Evolutionary conservation across 805 yeast species (phyloP), one percentile per base, ranked within the genome.

Genomic region (Schwanniomyces yamadae): DNA sequence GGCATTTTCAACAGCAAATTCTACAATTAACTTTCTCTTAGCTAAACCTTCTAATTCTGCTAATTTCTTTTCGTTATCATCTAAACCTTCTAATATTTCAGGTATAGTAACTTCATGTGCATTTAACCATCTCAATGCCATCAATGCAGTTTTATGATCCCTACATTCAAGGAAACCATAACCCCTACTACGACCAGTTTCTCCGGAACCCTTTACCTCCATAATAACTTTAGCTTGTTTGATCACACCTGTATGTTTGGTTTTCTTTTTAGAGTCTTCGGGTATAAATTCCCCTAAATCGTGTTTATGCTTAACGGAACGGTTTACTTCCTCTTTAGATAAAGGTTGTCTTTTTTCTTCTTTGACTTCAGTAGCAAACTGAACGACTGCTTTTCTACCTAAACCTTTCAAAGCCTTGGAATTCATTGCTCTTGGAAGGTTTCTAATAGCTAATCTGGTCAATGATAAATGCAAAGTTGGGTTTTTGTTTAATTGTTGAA

Each of bases 51-150:
- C 89, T 17, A 69, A 47, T 36, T 71, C 69, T 2, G 78, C 79
- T 6, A 57, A 31, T 48, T 78, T 78, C 57, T 69, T 66, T 52
- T 84, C 90, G 31, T 84, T 88, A 3, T 80, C 88, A 21, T 69
- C 64, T 39, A 84, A 57, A n/a, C 91, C 90, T 45, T 75, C 85
- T 14, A 73, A 40, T 26, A 88, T 75, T 59, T 90, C 97, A 7
- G 73, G 78, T 22, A 60, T 61, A 0, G 86, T 66, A 5, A 93
- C 95, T 53, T 78, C 82, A 56, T 91, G 96, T 6, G 95, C 96
- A 59, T 93, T 93, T 59, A 93, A 73, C 96, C 96, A 93, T 70
- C 99, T 80, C 38, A 93, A 75, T 2, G 95, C 97, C 97, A 89
- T 90, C 47, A 93, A 73, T 1, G 99, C 98, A 44, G 82, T 59